Conservation (phyloP, 371 early-diverging fungal genomes). For the Choanephora cucurbitarum region DNA sequence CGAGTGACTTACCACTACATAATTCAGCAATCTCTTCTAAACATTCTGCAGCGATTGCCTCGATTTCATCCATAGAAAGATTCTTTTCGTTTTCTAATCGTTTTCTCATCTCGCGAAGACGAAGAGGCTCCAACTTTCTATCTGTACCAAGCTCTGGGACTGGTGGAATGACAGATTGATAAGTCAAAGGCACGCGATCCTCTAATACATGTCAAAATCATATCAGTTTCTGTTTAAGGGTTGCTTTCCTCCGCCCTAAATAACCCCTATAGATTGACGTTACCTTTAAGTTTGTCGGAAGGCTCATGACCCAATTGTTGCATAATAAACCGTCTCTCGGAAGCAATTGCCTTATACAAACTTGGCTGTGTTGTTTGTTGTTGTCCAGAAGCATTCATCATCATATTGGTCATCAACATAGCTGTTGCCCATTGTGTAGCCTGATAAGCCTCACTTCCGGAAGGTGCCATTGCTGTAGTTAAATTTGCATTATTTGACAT, state of each 20-base stretch:
- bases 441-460: constrained; percentile 1
- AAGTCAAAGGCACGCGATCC: constrained; percentile 38
- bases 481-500: no score
- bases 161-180: constrained; percentile 68
- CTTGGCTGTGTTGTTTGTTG: constrained; percentile 8
- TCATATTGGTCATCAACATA: constrained; percentile 41
- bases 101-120: constrained; percentile 89
- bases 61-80: constrained; percentile 38
- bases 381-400: constrained; percentile 32
- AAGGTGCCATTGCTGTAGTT: not conserved
- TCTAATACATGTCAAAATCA: constrained; percentile 4
- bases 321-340: constrained; percentile 33
- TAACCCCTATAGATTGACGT: not conserved
- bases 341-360: constrained; percentile 25
- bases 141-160: constrained; percentile 70
- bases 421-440: constrained; percentile 36
- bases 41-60: constrained; percentile 73
- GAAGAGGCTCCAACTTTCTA: constrained; percentile 73
- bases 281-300: constrained; percentile 3
- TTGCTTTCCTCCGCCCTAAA: no score
- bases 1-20: constrained; percentile 40
- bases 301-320: constrained; percentile 33
- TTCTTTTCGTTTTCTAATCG: constrained; percentile 70
- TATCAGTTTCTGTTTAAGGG: not conserved
- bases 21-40: constrained; percentile 45